Evolutionary conservation across 352 stramenopile species (phyloP).

Genomic region (Pythium periplocum): DNA sequence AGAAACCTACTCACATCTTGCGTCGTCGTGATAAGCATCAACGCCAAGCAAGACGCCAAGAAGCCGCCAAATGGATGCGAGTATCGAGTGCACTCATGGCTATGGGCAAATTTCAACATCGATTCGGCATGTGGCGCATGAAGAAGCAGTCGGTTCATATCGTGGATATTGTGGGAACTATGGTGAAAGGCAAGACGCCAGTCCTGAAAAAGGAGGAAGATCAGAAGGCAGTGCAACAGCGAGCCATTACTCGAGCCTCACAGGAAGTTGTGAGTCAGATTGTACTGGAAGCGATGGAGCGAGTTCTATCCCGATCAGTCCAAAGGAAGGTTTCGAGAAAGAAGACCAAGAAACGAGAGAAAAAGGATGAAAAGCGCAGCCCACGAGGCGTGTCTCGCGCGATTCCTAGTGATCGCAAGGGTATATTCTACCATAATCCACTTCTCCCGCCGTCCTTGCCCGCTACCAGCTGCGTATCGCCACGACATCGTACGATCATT

Average conservation of each 20-base stretch:
- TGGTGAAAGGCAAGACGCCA: no score
- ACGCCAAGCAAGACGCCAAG: conserved; percentile 11
- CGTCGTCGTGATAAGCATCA: conserved; percentile 11
- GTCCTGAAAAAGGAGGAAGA: no score
- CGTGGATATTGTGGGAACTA: no score
- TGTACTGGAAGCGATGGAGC: no score
- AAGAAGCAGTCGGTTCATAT: not conserved
- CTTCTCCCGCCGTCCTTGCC: conserved; percentile 17
- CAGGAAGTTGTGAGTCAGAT: no score
- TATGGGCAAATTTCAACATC: conserved; percentile 7
- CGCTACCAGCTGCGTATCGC: conserved; percentile 2
- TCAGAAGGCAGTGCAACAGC: no score
- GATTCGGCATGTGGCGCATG: conserved; percentile 3
- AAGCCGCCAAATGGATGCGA: conserved; percentile 13
- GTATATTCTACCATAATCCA: conserved; percentile 26
- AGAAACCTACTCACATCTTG: conserved; percentile 5
- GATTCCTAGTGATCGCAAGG: not conserved
- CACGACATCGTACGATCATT: conserved; percentile 3
- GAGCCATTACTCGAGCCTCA: no score
- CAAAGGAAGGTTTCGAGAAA: not conserved
- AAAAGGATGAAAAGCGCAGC: conserved; percentile 1
- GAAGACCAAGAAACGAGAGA: not conserved
- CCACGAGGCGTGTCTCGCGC: no score
- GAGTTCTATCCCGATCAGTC: no score
- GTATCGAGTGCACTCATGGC: conserved; percentile 9